Conservation (phyloP, 352 stramenopile species). For the Pythium biforme region DNA sequence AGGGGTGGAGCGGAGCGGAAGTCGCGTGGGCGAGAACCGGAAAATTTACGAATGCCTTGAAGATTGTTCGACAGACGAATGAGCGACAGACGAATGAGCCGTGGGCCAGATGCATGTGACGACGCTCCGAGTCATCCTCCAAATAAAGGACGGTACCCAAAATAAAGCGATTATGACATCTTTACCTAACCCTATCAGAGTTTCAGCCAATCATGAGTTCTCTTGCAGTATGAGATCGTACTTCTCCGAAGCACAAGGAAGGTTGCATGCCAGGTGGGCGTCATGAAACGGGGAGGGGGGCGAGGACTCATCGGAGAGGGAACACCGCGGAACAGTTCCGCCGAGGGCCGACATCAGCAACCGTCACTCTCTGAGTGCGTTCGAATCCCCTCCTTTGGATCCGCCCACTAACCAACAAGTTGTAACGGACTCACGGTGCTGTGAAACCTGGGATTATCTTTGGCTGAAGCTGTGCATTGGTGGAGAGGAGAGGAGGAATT, state of each 20-base stretch:
- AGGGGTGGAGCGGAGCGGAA: conserved; percentile 4
- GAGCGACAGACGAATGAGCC: conserved; percentile 1
- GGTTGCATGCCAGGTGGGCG: not conserved
- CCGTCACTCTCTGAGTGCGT: too few relatives aligned
- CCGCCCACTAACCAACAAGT: too few relatives aligned
- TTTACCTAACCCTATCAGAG: not conserved
- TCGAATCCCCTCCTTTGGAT: too few relatives aligned
- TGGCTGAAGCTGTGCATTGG: too few relatives aligned
- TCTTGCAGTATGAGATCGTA: not conserved
- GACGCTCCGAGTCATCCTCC: not conserved
- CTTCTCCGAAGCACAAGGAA: not conserved
- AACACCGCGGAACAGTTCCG: not conserved
- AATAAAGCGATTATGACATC: conserved; percentile 6
- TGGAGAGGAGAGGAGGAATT: too few relatives aligned
- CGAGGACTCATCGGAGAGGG: too few relatives aligned
- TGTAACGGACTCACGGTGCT: too few relatives aligned
- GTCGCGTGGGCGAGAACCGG: conserved; percentile 16
- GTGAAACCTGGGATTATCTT: too few relatives aligned
- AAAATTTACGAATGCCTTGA: conserved; percentile 16
- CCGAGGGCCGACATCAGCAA: too few relatives aligned
- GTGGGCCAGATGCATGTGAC: conserved; percentile 1
- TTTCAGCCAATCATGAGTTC: not conserved
- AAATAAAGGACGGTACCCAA: conserved; percentile 20
- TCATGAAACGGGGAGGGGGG: too few relatives aligned
- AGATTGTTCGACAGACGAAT: not conserved